Conservation (phyloP, 768 basidiomycete genomes). For the Leccinum subgranulosum region DNA sequence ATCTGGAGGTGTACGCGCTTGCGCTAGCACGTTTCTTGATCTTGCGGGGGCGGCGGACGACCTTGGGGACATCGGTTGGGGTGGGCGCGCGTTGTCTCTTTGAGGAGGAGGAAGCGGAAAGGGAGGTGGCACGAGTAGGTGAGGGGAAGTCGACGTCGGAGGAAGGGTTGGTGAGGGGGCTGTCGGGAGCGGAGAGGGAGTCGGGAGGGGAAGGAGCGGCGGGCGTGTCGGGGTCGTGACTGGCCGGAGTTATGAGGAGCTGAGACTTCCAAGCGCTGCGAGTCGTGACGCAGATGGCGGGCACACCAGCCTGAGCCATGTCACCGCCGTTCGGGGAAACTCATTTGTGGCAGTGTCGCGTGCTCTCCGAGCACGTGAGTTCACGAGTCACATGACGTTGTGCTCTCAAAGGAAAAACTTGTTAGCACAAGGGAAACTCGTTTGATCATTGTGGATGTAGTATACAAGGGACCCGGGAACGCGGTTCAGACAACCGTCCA, state of each 20-base stretch:
- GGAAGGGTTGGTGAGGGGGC: slow-evolving; percentile 21
- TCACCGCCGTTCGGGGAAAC: not conserved
- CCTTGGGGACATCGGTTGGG: not conserved
- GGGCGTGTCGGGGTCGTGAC: slow-evolving; percentile 8
- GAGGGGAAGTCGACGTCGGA: slow-evolving; percentile 16
- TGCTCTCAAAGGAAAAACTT: too few species aligned
- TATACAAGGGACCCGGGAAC: too few species aligned
- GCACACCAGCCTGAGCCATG: slow-evolving; percentile 10
- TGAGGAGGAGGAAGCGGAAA: slow-evolving; percentile 24
- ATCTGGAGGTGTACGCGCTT: slow-evolving; percentile 26
- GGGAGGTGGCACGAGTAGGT: slow-evolving; percentile 18
- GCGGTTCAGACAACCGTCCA: not conserved
- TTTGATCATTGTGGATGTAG: too few species aligned
- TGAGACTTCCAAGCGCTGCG: slow-evolving; percentile 29
- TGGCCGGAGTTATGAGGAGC: not conserved
- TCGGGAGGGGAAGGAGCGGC: slow-evolving; percentile 17
- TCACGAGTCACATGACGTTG: not conserved
- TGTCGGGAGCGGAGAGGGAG: slow-evolving; percentile 13
- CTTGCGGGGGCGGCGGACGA: slow-evolving; percentile 15
- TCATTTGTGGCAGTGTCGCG: slow-evolving; percentile 23
- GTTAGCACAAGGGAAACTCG: too few species aligned
- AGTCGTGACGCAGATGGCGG: slow-evolving; percentile 28
- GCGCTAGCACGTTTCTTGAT: slow-evolving; percentile 24
- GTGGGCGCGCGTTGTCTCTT: slow-evolving; percentile 22
- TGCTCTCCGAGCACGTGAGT: slow-evolving; percentile 6